phyloP scores from a whole-genome alignment of 352 stramenopile genomes.

The Detonula confervacea region DNA sequence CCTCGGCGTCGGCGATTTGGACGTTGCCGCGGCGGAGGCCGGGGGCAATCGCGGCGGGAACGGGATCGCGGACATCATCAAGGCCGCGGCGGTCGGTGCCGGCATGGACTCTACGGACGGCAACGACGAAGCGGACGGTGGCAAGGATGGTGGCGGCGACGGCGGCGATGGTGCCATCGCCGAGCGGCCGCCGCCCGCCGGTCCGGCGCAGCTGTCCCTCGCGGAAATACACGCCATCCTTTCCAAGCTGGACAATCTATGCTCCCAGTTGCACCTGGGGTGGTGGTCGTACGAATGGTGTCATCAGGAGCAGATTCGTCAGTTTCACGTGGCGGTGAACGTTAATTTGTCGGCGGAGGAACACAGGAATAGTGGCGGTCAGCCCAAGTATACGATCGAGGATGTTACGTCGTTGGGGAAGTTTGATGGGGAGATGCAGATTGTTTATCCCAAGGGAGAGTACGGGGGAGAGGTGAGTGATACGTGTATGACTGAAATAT shows the following conservation, averaged over 20 bases:
- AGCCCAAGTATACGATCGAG: slow-evolving; percentile 34
- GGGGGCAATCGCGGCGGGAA: too few relatives aligned
- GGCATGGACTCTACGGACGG: slow-evolving; percentile 5
- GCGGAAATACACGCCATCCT: slow-evolving; percentile 40
- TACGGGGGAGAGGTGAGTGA: slow-evolving; percentile 26
- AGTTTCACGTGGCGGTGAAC: slow-evolving; percentile 62
- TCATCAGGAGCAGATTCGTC: slow-evolving; percentile 52
- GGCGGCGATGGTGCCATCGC: neutral
- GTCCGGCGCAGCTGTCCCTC: slow-evolving; percentile 1
- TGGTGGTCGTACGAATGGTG: slow-evolving; percentile 87
- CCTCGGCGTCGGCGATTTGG: neutral
- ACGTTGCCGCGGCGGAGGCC: too few relatives aligned
- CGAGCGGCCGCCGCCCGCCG: neutral
- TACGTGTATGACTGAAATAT: too few relatives aligned
- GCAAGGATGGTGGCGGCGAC: slow-evolving; percentile 12
- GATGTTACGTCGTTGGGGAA: slow-evolving; percentile 47
- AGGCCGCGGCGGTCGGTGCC: slow-evolving; percentile 38
- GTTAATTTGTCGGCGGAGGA: neutral
- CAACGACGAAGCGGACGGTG: neutral
- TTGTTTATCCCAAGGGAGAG: slow-evolving; percentile 34
- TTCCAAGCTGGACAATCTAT: slow-evolving; percentile 60
- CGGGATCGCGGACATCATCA: slow-evolving; percentile 32
- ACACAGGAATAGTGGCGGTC: neutral
- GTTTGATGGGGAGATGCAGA: slow-evolving; percentile 28
- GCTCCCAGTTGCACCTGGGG: slow-evolving; percentile 72